Evolutionary conservation across 768 basidiomycete species (phyloP), one percentile per base, ranked within the genome.

Genomic region (Boletus sp.): DNA sequence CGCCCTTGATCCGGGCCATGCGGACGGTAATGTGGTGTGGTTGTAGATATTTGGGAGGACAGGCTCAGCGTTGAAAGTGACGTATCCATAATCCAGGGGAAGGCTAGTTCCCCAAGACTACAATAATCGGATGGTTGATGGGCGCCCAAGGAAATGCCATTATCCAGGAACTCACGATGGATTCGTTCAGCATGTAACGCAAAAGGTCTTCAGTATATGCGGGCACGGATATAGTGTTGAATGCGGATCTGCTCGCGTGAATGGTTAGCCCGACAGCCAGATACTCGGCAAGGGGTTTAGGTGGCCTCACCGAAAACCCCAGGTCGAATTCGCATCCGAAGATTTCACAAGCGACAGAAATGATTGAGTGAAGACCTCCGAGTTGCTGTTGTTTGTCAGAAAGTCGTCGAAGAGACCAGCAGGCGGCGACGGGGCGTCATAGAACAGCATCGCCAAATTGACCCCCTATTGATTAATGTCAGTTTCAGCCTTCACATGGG

Each of bases 31-130:
- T 30, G 66, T 50, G 33, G 64, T 75, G 55, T 78, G 76, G 7
- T 68, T 67, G 55, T 76, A 75, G 47, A 77, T 52, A 44, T 60
- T 59, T 0, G 78, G 65, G 1, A 81, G 70, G 72, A 83, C 77
- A 1, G 80, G 79, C 53, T 85, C 81, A 41, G 80, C 73, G 45
- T 73, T 76, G 61, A 83, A 82, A 35, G 71, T 67, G 46, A 74
- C 66, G 1, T 75, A 76, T 45, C 77, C 73, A 51, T 74, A 69
- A 19, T 69, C 56, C 25, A 73, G 55, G 30, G 71, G 56, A n/a
- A 77, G 64, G 6, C 49, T 50, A 6, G 55, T 51, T 17, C 81
- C 78, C 78, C 77, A 81, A 64, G 29, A n/a, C 65, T 77, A 77
- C 79, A 27, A 38, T n/a, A 14, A 25, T 39, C 33, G 7, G 1